These are phyloP conservation scores for Colletotrichum tanaceti DNA, from an alignment of 2,329 filamentous ascomycete genomes.

Conservation along the genomic window DNA sequence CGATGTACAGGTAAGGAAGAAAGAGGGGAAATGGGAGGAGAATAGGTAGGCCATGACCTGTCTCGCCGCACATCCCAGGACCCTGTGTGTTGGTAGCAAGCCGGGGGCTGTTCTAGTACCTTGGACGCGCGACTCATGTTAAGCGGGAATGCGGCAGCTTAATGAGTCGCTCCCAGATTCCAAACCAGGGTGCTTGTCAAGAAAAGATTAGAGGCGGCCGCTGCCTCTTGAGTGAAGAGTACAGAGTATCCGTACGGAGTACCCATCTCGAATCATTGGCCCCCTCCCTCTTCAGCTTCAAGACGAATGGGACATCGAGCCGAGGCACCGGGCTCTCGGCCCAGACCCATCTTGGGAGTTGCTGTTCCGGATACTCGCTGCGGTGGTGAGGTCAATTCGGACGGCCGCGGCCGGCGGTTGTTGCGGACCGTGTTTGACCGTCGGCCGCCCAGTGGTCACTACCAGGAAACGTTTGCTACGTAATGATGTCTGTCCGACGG, in stretches of 20 bases:
- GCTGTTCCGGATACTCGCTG: not conserved
- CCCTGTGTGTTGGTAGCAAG: constrained; percentile 28
- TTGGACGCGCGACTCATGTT: constrained; percentile 34
- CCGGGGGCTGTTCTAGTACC: constrained; percentile 15
- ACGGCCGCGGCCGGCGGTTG: constrained; percentile 18
- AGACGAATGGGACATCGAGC: constrained; percentile 5
- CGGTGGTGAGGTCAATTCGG: constrained; percentile 7
- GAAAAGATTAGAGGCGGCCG: constrained; percentile 3
- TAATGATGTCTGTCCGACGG: constrained; percentile 1
- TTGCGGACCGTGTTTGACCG: constrained; percentile 17
- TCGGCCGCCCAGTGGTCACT: constrained; percentile 14
- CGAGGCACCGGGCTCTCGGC: not conserved
- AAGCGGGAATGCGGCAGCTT: constrained; percentile 20
- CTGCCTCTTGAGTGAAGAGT: not conserved
- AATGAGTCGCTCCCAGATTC: constrained; percentile 26
- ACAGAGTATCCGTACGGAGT: too few species aligned
- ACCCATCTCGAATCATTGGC: too few species aligned
- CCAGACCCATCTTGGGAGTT: not conserved
- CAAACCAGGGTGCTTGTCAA: constrained; percentile 11
- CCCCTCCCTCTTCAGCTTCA: not conserved
- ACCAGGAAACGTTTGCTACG: not conserved
- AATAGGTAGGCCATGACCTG: constrained; percentile 1
- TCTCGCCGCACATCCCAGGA: constrained; percentile 27
- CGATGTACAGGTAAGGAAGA: too few species aligned
- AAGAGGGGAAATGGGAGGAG: constrained; percentile 15